Base-by-base conservation (phyloP, 2,329 filamentous ascomycete genomes). In the Scedosporium dehoogii region DNA sequence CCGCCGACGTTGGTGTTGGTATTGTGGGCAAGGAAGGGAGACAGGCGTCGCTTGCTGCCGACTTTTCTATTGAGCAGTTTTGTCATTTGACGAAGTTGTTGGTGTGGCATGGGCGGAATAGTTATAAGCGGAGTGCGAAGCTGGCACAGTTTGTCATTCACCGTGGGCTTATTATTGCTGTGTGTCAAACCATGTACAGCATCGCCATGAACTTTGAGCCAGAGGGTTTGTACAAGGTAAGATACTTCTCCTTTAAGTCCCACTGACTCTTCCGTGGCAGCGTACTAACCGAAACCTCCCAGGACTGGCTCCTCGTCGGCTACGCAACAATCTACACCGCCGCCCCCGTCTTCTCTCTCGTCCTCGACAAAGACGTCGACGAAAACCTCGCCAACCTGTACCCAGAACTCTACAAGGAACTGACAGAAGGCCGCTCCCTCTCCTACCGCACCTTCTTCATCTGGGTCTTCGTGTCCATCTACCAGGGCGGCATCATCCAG, bases 21-120 rank as follows among this genome's bases (percentile, higher is more conserved):
- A 99, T 99, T 65, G 94, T 97, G 0, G 94, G 94, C 64, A 99
- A 99, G 78, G 94, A 99, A 78, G 94, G 94, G 41, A 86, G 91
- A 23, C 94, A 99, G 78, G 94, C 94, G 42, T 94, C 89, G 70
- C 81, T 99, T 57, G 96, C 96, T 0, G 96, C 94, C 10, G 94
- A 99, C 73, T 99, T 99, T 74, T 94, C 89, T 64, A 96, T 99
- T 68, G 91, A 92, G 64, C 92, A 97, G 70, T 99, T 99, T 75
- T 90, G 87, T 70, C 92, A 99, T 72, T 78, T 99, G 21, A 96
- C 93, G 59, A 99, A 97, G 74, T 83, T 99, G 1, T 84, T 99
- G n/a, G 92, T 99, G 44, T 99, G 96, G 94, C 96, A 99, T 72
- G 94, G 94, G 1, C 87, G 96, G 38, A 99, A 99, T 76, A 93